Evolutionary conservation across 129 eudicot genomes (phyloP).

Genomic region (sunflower (Helianthus annuus)): DNA sequence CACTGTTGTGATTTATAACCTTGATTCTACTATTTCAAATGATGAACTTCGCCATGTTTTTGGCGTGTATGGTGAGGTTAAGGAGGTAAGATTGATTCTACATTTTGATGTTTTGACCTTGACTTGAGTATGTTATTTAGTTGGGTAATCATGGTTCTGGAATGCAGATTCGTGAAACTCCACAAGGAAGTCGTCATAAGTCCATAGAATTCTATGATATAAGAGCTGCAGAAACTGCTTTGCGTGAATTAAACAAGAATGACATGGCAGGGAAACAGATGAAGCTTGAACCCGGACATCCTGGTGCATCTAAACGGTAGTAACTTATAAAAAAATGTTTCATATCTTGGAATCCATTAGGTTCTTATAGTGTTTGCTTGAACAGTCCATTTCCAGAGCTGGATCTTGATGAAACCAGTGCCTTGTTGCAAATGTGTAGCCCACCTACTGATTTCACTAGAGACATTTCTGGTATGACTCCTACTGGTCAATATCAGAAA

Average conservation of each 20-base stretch:
- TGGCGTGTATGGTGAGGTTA: conserved; percentile 85
- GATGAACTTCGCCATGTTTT: conserved; percentile 71
- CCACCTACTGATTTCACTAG: conserved; percentile 43
- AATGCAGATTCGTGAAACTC: conserved; percentile 75
- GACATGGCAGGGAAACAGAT: conserved; percentile 63
- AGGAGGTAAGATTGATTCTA: conserved; percentile 64
- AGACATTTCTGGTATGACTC: conserved; percentile 51
- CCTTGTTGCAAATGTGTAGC: conserved; percentile 57
- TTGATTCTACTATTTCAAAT: conserved; percentile 68
- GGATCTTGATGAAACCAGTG: conserved; percentile 57
- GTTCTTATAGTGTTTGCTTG: conserved; percentile 38
- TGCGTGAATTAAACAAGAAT: conserved; percentile 67
- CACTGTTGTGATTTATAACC: conserved; percentile 65
- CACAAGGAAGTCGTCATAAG: conserved; percentile 58
- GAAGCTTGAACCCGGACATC: conserved; percentile 53
- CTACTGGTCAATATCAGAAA: not conserved
- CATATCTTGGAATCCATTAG: not conserved
- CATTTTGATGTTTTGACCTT: conserved; percentile 11
- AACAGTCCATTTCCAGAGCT: conserved; percentile 55
- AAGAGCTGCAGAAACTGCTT: conserved; percentile 87
- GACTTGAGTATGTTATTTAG: conserved; percentile 8
- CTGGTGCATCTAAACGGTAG: conserved; percentile 54
- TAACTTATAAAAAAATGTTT: not conserved
- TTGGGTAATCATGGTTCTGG: conserved; percentile 17
- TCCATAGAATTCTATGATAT: conserved; percentile 78